Percentiles rank a stretch among this genome's conserved stretches.
These are phyloP conservation scores for Venturia pyrina DNA, from an alignment of 2,329 filamentous ascomycete species.

Conservation along the genomic window DNA sequence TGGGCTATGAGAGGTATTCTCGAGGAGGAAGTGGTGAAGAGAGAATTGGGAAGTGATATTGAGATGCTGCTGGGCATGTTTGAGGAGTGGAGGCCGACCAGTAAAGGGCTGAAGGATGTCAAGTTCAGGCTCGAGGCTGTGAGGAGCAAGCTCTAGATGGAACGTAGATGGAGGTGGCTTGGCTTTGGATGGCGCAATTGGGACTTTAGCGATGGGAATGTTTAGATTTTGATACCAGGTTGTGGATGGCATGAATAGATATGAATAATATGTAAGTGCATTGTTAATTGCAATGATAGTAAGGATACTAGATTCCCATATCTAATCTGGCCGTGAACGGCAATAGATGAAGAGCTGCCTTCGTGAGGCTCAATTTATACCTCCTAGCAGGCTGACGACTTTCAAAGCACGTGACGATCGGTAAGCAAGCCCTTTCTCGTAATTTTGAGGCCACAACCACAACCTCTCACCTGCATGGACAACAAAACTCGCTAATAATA, in stretches of 20 bases:
- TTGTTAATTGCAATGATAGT: background rate
- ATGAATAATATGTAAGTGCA: background rate
- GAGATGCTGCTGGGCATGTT: slow-evolving; percentile 74
- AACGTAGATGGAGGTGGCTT: background rate
- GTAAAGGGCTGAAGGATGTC: slow-evolving; percentile 88
- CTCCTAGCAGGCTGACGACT: too few species aligned
- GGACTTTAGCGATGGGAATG: background rate
- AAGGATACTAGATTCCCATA: background rate
- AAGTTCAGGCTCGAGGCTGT: slow-evolving; percentile 91
- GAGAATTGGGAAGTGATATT: slow-evolving; percentile 67
- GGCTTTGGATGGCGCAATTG: background rate
- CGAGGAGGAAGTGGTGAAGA: slow-evolving; percentile 84
- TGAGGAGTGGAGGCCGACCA: slow-evolving; percentile 84
- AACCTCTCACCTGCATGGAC: too few species aligned
- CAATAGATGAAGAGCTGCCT: too few species aligned
- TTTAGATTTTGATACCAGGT: background rate
- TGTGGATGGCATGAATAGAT: background rate
- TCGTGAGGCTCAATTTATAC: too few species aligned
- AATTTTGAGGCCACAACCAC: too few species aligned
- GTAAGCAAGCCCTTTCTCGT: too few species aligned
- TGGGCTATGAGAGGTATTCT: slow-evolving; percentile 93
- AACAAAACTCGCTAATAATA: too few species aligned
- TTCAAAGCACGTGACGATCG: too few species aligned
- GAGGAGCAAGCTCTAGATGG: slow-evolving; percentile 57
- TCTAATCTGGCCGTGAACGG: too few species aligned